Percentiles rank a stretch among this genome's conserved stretches.
Evolutionary conservation across 805 yeast genomes (phyloP).

Genomic region (Wickerhamiella bombiphila): DNA sequence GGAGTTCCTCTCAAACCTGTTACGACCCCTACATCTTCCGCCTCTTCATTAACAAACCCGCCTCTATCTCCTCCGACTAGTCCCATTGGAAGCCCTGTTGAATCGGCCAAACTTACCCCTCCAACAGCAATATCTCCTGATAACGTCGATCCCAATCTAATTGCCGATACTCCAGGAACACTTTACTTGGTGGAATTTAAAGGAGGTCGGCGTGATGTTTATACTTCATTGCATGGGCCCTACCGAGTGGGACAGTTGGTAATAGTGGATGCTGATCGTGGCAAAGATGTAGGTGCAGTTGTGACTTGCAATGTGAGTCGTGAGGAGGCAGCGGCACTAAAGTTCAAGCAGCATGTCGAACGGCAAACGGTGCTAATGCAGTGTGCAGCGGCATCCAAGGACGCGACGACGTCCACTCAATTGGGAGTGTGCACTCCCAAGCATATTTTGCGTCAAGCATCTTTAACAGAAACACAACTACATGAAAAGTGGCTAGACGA

Average conservation of each 20-base stretch:
- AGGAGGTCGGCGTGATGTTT: constrained; percentile 66
- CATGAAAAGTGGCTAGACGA: constrained; percentile 50
- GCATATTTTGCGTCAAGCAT: constrained; percentile 49
- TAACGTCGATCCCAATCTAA: neutral
- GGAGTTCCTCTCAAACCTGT: too few relatives aligned
- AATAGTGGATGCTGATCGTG: constrained; percentile 74
- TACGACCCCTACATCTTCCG: neutral
- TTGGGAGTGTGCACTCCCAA: constrained; percentile 54
- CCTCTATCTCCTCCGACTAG: neutral
- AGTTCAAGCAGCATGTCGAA: constrained; percentile 52
- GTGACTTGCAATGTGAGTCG: constrained; percentile 41
- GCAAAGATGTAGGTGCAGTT: constrained; percentile 59
- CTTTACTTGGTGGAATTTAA: constrained; percentile 62
- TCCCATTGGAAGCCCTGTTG: neutral
- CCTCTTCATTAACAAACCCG: too few relatives aligned
- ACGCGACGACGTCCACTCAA: constrained; percentile 4
- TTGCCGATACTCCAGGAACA: constrained; percentile 16
- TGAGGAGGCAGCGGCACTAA: constrained; percentile 55
- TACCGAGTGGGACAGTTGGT: constrained; percentile 47
- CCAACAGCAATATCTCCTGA: neutral
- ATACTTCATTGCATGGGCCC: constrained; percentile 33
- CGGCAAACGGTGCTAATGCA: constrained; percentile 47
- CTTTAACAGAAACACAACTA: constrained; percentile 44
- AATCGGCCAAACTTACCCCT: neutral
- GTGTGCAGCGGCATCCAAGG: constrained; percentile 5